phyloP scores from a whole-genome alignment of 345 rosid genomes.

The Salix caprea region DNA sequence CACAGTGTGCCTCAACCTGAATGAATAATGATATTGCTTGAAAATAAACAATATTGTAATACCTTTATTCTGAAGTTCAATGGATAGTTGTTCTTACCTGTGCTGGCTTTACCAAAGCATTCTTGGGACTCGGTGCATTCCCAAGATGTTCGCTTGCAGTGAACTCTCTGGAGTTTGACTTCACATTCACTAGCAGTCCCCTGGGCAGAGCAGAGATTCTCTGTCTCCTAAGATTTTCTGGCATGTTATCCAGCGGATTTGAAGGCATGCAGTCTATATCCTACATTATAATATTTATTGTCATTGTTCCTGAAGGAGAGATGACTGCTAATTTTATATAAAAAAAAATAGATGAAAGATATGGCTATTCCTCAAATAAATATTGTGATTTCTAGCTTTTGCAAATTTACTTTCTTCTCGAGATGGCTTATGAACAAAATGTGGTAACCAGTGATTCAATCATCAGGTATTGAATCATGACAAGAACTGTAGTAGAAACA shows the following conservation, averaged over 20 bases:
- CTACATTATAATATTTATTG: conserved; percentile 36
- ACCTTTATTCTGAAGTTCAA: background rate
- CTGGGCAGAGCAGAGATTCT: conserved; percentile 37
- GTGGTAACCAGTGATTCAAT: background rate
- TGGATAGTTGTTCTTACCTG: conserved; percentile 26
- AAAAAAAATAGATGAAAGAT: background rate
- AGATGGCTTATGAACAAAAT: background rate
- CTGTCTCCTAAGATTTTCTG: conserved; percentile 72
- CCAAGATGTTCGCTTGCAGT: conserved; percentile 43
- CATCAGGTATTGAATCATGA: background rate
- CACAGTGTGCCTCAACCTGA: conserved; percentile 44
- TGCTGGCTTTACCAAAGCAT: conserved; percentile 38
- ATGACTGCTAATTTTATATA: background rate
- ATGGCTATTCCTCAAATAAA: background rate
- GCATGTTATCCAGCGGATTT: conserved; percentile 81
- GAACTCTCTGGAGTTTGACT: conserved; percentile 33
- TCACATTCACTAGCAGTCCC: conserved; percentile 48
- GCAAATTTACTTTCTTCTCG: background rate
- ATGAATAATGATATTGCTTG: conserved; percentile 2
- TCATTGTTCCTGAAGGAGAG: conserved; percentile 4
- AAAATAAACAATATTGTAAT: background rate
- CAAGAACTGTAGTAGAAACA: background rate
- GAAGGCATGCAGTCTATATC: conserved; percentile 97
- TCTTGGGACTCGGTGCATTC: conserved; percentile 34
- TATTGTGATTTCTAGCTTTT: background rate